Percentiles rank a stretch among this genome's conserved stretches.
Conservation (phyloP, 1,284 basidiomycete species). For the Ustilago xerochloae region DNA sequence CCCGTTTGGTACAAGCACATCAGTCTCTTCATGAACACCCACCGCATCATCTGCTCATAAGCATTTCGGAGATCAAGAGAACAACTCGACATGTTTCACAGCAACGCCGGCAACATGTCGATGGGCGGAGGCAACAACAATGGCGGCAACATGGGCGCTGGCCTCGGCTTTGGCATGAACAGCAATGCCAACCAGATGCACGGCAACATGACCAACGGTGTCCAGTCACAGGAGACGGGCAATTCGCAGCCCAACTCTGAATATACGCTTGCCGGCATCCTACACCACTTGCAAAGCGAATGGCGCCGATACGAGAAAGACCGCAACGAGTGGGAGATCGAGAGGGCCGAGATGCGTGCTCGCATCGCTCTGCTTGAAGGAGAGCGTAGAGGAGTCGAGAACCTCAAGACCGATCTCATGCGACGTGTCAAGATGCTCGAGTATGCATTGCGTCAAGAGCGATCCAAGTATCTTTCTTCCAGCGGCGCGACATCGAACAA, state of each 20-base stretch:
- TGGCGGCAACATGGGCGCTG: conserved; percentile 31
- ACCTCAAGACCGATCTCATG: conserved; percentile 93
- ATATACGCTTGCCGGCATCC: conserved; percentile 85
- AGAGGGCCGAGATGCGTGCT: conserved; percentile 97
- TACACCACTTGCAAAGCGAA: conserved; percentile 97
- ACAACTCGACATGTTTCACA: conserved; percentile 38
- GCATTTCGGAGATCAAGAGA: neutral
- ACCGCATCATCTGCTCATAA: neutral
- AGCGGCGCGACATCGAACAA: conserved; percentile 9
- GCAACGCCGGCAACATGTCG: conserved; percentile 47
- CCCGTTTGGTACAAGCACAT: neutral
- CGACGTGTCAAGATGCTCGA: conserved; percentile 99
- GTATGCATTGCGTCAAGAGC: conserved; percentile 82
- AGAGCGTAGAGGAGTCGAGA: conserved; percentile 93
- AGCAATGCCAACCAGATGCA: conserved; percentile 43
- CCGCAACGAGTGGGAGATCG: conserved; percentile 99
- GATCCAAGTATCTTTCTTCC: conserved; percentile 46
- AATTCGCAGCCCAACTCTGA: conserved; percentile 46
- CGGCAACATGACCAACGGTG: conserved; percentile 46
- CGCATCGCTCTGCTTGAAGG: conserved; percentile 97
- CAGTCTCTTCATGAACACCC: conserved; percentile 1
- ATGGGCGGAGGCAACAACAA: conserved; percentile 36
- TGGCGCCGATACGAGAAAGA: conserved; percentile 92
- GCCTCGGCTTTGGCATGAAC: conserved; percentile 41
- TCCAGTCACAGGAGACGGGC: conserved; percentile 44